Evolutionary conservation across 805 yeast species (phyloP), one percentile per base, ranked within the genome.

Genomic region (Myxozyma mucilagina): DNA sequence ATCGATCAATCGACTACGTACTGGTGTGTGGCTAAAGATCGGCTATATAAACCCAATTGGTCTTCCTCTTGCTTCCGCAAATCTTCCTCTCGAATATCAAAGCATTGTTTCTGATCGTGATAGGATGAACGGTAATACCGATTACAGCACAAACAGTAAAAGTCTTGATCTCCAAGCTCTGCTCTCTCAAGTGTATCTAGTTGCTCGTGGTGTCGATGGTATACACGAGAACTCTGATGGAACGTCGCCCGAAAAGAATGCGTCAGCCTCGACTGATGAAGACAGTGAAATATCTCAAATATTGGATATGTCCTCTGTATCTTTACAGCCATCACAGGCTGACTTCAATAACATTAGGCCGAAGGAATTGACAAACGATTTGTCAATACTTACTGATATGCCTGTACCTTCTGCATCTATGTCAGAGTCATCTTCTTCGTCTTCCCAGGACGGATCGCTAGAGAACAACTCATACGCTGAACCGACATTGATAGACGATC

Each of bases 41-140:
- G 61, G 63, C 4, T 60, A 56, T 45, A 9, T 50, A 13, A 45
- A 56, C 20, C 63, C 63, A 11, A n/a, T 51, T n/a, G 63, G 63
- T 6, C 53, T 60, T 9, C 63, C 63, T 4, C 50, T 60, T 18
- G 57, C 57, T 4, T 56, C 60, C 36, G 29, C 56, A 11, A 51
- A 43, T 9, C 32, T 60, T 35, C 39, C 63, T 34, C 57, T 61
- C 8, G 63, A 60, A 35, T 60, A 56, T 47, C 29, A 34, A 18
- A 35, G 35, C 14, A 38, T 60, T 10, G 42, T 32, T 7, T 11
- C 47, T 14, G 44, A 14, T 13, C 31, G 20, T 51, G 53, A 43
- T 6, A 29, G 24, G 5, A 13, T 13, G 14, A 11, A 10, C 41
- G 44, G 10, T 35, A 61, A 9, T 34, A 5, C 18, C 4, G 53